phyloP scores from a whole-genome alignment of 2,329 filamentous ascomycete species.

The Emmonsiellopsis sp. region DNA sequence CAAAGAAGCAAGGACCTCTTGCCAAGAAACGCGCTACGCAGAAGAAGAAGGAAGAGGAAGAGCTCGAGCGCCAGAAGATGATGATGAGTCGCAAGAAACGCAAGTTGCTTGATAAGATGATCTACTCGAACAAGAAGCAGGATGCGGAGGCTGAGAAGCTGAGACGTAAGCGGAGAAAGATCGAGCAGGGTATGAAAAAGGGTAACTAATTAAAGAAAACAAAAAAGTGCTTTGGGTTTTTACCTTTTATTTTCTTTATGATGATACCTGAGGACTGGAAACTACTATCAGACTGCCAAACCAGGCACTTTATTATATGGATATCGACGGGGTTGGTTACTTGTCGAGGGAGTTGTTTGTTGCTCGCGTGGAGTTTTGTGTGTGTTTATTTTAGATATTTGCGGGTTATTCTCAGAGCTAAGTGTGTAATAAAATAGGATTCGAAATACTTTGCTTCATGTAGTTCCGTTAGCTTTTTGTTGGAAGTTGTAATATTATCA shows the following conservation, averaged over 20 bases:
- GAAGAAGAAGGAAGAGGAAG: conserved; percentile 65
- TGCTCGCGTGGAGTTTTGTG: background rate
- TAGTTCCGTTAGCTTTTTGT: too few species aligned
- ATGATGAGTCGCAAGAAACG: conserved; percentile 98
- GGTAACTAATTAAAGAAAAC: conserved; percentile 14
- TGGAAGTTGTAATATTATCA: too few species aligned
- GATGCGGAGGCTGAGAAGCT: conserved; percentile 82
- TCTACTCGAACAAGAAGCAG: conserved; percentile 88
- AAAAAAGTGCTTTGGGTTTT: background rate
- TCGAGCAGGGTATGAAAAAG: conserved; percentile 52
- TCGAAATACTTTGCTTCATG: background rate
- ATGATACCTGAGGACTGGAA: background rate
- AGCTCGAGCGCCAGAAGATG: conserved; percentile 86
- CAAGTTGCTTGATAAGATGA: conserved; percentile 96
- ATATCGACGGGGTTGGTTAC: conserved; percentile 15
- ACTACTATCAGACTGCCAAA: background rate
- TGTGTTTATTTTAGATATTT: background rate
- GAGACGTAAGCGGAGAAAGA: conserved; percentile 78
- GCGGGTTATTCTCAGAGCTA: background rate
- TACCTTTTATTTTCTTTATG: background rate
- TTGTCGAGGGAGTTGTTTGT: conserved; percentile 5
- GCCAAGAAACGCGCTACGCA: conserved; percentile 60
- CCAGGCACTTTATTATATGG: conserved; percentile 4
- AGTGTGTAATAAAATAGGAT: background rate
- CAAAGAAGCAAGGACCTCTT: conserved; percentile 62